Base-by-base conservation (phyloP, 2,329 filamentous ascomycete genomes). In the Arthrobotrys conoides region DNA sequence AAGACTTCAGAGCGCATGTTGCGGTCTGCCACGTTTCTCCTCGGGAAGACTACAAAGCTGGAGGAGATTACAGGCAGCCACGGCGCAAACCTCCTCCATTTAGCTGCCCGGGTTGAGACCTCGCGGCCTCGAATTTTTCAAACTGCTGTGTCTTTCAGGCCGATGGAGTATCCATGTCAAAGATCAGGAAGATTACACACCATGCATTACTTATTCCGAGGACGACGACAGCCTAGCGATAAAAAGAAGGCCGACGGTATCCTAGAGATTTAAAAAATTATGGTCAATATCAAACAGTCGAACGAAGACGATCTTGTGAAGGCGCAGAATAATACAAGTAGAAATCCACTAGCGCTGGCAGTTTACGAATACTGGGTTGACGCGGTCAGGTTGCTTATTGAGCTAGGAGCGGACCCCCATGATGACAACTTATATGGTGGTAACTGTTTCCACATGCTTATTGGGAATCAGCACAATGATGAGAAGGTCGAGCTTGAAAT, bases 51-150 rank as follows among this genome's bases (percentile, higher is more conserved):
- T 1, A 30, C 44, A 33, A 24, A 71, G 4, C 18, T 64, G 4
- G 24, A 51, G 2, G 20, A 41, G 18, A 16, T 46, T 16, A 14
- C 8, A 8, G 44, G 14, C 10, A 1, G 1, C 0, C 10, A 24
- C 5, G 57, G 41, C 14, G 8, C 18, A 27, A 64, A 44, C 6
- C 18, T 66, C 3, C 36, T 73, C 2, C 70, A 73, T 14, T 38
- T 59, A 22, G 70, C 70, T 6, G 70, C 70, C 14, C 36, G 30
- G 5, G 44, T 73, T 14, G 27, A n/a, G n/a, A n/a, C n/a, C n/a
- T n/a, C n/a, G 70, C 27, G 38, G 51, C 30, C 61, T 61, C 41
- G 41, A 59, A 6, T 53, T 73, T n/a, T 73, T 73, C 38, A 67
- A 73, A 30, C 38, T 59, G 5, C 48, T 73, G 10, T 67, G 61